Percentiles rank a stretch among this genome's conserved stretches.
Conservation (phyloP, 306 rosid genomes). For the Crataegus laevigata region DNA sequence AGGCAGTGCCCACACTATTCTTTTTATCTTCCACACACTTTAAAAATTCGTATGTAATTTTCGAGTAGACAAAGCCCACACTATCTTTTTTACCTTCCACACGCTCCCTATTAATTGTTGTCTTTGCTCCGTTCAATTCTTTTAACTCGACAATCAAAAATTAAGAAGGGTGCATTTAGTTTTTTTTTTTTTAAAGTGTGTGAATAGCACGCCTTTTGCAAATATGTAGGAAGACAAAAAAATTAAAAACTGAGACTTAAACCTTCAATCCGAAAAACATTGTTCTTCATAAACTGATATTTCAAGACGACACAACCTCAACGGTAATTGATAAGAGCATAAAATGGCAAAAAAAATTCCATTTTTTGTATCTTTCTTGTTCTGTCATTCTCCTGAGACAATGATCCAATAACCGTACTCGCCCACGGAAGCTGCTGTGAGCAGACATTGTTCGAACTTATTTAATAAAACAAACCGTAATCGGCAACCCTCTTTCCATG, state of each 20-base stretch:
- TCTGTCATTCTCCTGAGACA: neutral
- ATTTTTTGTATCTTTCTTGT: neutral
- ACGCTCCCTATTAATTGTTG: too few relatives aligned
- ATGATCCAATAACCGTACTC: neutral
- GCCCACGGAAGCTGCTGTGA: neutral
- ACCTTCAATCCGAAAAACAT: neutral
- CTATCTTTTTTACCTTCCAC: too few relatives aligned
- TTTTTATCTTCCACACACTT: too few relatives aligned
- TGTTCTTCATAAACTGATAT: neutral
- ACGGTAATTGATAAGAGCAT: neutral
- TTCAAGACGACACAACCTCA: neutral
- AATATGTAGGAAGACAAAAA: neutral
- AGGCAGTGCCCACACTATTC: fast-evolving
- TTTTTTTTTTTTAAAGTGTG: too few relatives aligned
- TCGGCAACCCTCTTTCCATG: neutral
- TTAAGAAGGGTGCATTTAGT: too few relatives aligned
- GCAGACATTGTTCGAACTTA: constrained; percentile 13
- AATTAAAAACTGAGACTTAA: neutral
- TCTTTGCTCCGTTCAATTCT: too few relatives aligned
- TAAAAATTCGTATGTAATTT: too few relatives aligned
- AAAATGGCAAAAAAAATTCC: neutral
- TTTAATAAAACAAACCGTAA: neutral
- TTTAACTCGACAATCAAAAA: too few relatives aligned
- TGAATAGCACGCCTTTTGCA: too few relatives aligned
- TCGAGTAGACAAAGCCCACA: fast-evolving